Percentiles rank a stretch among this genome's conserved stretches.
Evolutionary conservation across 768 basidiomycete genomes (phyloP).

Genomic region (Boletus reticulatus): DNA sequence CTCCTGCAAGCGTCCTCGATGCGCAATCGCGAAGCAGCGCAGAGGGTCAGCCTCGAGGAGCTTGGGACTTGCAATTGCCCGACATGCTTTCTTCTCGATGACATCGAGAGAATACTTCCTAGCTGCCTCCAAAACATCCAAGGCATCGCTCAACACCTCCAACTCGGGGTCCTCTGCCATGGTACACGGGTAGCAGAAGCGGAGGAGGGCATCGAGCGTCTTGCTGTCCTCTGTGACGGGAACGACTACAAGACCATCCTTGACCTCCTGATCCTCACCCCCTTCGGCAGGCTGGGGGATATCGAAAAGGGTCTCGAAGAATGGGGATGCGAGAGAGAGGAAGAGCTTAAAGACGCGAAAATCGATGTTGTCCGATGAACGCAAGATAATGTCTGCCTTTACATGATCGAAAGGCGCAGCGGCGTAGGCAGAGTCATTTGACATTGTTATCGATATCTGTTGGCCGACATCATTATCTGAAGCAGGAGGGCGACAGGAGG

Average conservation of each 20-base stretch:
- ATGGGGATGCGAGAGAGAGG: not conserved
- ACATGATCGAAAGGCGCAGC: conserved; percentile 1
- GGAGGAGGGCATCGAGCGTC: not conserved
- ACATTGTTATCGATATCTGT: not conserved
- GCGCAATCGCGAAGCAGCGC: not conserved
- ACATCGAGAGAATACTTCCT: not conserved
- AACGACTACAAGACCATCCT: not conserved
- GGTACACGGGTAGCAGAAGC: not conserved
- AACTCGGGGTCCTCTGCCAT: not conserved
- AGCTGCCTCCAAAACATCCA: not conserved
- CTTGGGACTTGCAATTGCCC: not conserved
- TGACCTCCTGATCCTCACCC: not conserved
- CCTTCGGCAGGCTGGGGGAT: conserved; percentile 24
- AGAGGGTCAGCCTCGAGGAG: not conserved
- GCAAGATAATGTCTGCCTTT: not conserved
- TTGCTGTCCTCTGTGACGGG: not conserved
- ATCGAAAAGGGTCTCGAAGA: conserved; percentile 8
- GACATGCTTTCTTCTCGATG: not conserved
- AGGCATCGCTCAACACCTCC: not conserved
- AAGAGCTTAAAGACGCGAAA: not conserved
- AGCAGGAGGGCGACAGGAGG: not conserved
- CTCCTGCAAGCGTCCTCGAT: not conserved
- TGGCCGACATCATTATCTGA: not conserved
- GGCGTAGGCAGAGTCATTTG: not conserved
- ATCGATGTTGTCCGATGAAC: not conserved